Percentiles rank a stretch among this genome's conserved stretches.
Evolutionary conservation across 192 early-diverging fungal species (phyloP).

Genomic region (Backusella luteola): DNA sequence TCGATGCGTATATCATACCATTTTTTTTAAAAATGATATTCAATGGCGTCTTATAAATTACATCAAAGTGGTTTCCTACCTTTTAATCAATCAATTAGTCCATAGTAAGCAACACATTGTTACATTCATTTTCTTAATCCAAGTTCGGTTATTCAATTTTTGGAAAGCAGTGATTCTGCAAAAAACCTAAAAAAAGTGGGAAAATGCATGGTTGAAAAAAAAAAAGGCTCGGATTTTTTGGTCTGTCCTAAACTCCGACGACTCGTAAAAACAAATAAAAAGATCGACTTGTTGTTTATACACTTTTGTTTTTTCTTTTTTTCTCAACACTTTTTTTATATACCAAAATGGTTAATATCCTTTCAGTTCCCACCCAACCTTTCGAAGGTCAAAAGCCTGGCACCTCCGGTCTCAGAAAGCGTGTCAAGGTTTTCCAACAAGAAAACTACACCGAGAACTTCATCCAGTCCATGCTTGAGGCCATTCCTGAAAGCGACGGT

Average conservation of each 20-base stretch:
- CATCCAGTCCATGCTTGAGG: slow-evolving; percentile 84
- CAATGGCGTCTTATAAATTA: too few species aligned
- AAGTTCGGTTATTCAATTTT: background rate
- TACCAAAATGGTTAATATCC: slow-evolving; percentile 28
- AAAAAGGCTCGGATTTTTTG: background rate
- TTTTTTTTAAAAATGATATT: too few species aligned
- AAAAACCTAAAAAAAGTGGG: background rate
- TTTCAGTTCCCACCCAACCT: slow-evolving; percentile 63
- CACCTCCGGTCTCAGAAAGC: slow-evolving; percentile 93
- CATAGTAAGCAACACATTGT: too few species aligned
- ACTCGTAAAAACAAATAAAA: slow-evolving; percentile 2
- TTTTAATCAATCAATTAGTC: too few species aligned
- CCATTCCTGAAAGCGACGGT: slow-evolving; percentile 66
- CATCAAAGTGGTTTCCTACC: background rate
- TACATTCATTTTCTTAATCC: too few species aligned
- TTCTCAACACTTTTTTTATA: background rate
- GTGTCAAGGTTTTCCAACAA: slow-evolving; percentile 95
- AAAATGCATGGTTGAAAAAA: background rate
- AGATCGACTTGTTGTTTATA: background rate
- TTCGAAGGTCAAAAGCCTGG: slow-evolving; percentile 97
- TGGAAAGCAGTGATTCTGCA: background rate
- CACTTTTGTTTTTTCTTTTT: slow-evolving; percentile 13
- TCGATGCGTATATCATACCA: too few species aligned
- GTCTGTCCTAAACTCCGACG: background rate
- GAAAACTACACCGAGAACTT: slow-evolving; percentile 96